A percentile compares a stretch with the other conserved stretches of the same genome.
These are phyloP conservation scores for Theobroma grandiflorum DNA, from an alignment of 441 rosid species.

Conservation along the genomic window DNA sequence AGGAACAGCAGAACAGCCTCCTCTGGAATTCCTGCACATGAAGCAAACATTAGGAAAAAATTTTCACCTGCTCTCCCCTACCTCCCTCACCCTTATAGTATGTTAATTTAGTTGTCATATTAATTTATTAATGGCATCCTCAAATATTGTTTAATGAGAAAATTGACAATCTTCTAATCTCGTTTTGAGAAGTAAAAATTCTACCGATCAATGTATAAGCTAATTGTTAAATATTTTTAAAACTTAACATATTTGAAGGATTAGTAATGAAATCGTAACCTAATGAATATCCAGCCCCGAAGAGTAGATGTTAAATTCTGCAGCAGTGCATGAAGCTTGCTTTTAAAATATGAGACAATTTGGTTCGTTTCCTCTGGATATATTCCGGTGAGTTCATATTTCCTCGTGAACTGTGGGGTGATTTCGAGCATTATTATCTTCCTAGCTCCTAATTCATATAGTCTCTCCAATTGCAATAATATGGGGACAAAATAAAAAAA, in stretches of 20 bases:
- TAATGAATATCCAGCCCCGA: constrained; percentile 38
- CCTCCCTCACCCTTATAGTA: no score
- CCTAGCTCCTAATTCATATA: constrained; percentile 50
- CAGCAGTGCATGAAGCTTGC: constrained; percentile 40
- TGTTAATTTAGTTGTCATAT: no score
- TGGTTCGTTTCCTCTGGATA: constrained; percentile 46
- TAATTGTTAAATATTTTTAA: neutral
- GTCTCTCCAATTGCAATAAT: constrained; percentile 33
- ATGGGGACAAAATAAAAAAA: neutral
- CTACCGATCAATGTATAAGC: no score
- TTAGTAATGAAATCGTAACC: constrained; percentile 45
- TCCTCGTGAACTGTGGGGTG: constrained; percentile 43
- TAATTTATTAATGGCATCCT: no score
- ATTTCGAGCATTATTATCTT: constrained; percentile 53
- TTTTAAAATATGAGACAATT: constrained; percentile 41
- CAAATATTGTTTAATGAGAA: no score
- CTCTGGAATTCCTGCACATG: no score
- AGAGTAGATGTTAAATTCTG: constrained; percentile 41
- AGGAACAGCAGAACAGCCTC: no score
- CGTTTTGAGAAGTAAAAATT: no score
- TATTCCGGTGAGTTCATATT: constrained; percentile 23
- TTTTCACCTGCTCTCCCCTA: no score
- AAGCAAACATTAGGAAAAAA: no score
- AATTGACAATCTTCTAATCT: no score
- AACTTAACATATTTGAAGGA: constrained; percentile 49